phyloP scores from a whole-genome alignment of 495 filamentous ascomycete genomes.

The Hypoxylon lienhwacheense region DNA sequence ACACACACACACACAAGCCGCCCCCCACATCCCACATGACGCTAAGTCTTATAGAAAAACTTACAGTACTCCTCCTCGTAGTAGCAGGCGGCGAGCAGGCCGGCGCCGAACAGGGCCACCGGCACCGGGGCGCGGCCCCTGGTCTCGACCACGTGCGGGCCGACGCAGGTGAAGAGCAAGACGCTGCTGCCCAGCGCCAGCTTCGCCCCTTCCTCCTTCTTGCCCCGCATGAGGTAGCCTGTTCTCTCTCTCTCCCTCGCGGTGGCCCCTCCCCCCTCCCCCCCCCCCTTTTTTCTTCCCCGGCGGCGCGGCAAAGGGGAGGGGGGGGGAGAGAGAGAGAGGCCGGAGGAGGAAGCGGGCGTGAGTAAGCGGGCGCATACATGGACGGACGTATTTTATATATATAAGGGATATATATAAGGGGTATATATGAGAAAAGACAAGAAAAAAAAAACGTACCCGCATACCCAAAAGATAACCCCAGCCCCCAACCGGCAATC shows the following conservation, averaged over 20 bases:
- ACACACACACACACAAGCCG: neutral
- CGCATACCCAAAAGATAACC: constrained; percentile 27
- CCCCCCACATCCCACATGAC: constrained; percentile 19
- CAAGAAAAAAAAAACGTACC: constrained; percentile 14
- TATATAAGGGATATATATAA: no score
- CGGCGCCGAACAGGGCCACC: constrained; percentile 17
- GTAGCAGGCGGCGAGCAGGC: constrained; percentile 30
- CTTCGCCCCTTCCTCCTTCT: constrained; percentile 36
- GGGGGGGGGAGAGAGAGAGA: neutral
- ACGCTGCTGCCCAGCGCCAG: constrained; percentile 33
- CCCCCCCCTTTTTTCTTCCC: no score
- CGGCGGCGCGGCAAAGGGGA: neutral
- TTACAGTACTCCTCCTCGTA: constrained; percentile 34
- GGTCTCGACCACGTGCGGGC: constrained; percentile 29
- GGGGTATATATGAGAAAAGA: neutral
- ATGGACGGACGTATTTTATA: no score
- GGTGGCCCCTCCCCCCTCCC: no score
- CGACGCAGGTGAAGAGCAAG: constrained; percentile 24
- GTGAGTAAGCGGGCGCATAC: neutral
- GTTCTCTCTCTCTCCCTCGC: no score
- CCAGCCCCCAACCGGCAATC: constrained; percentile 27
- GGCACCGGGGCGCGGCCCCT: constrained; percentile 30
- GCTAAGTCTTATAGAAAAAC: no score
- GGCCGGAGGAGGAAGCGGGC: neutral
- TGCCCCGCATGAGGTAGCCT: constrained; percentile 33